Percentiles rank a stretch among this genome's conserved stretches.
Conservation (phyloP, 331 rosid genomes). For the Dryas integrifolia region DNA sequence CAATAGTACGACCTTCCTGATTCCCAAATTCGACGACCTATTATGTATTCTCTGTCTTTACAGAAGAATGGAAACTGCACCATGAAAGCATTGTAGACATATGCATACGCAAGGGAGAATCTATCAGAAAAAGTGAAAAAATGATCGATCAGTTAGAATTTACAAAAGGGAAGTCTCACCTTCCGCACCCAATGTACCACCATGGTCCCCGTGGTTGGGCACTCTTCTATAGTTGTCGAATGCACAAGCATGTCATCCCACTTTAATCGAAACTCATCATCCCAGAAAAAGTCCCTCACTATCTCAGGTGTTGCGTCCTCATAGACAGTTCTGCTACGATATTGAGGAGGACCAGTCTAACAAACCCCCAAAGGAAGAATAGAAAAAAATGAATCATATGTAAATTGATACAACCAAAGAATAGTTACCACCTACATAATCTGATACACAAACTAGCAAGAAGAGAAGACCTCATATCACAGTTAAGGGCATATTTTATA, state of each 20-base stretch:
- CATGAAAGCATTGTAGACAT: slow-evolving; percentile 7
- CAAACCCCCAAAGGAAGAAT: slow-evolving; percentile 17
- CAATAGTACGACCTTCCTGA: slow-evolving; percentile 64
- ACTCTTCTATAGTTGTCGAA: slow-evolving; percentile 54
- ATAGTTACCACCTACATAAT: neutral
- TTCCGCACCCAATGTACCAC: slow-evolving; percentile 83
- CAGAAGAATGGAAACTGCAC: slow-evolving; percentile 91
- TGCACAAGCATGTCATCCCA: slow-evolving; percentile 90
- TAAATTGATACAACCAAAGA: neutral
- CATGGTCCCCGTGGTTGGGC: slow-evolving; percentile 70
- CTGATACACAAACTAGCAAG: neutral
- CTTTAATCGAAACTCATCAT: slow-evolving; percentile 63
- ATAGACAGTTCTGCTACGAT: slow-evolving; percentile 65
- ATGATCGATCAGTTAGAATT: neutral
- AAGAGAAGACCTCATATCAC: too few species aligned
- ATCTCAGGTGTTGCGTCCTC: slow-evolving; percentile 77
- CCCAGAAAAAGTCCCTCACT: slow-evolving; percentile 95
- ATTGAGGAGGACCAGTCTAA: slow-evolving; percentile 91
- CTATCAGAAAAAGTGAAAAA: neutral
- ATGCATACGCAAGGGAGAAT: slow-evolving; percentile 21
- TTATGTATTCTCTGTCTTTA: slow-evolving; percentile 85
- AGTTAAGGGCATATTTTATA: too few species aligned
- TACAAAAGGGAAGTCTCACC: slow-evolving; percentile 43
- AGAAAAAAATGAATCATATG: neutral
- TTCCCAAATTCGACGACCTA: slow-evolving; percentile 94